phyloP scores from a whole-genome alignment of 768 basidiomycete genomes.

The Leccinum incarnatum region DNA sequence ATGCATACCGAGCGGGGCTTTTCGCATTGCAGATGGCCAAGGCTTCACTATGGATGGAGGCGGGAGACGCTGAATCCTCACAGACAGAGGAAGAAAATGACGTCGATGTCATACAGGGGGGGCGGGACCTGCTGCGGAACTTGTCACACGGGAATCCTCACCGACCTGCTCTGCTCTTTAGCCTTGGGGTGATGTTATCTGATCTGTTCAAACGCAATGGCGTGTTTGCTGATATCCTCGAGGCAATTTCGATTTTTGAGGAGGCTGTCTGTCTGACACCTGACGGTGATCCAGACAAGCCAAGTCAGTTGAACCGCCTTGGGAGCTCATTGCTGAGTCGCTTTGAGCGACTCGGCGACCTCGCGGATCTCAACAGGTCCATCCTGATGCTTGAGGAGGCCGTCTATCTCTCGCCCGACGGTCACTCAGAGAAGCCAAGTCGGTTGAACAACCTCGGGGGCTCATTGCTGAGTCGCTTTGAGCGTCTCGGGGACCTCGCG shows the following conservation, averaged over 20 bases:
- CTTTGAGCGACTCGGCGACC: background rate
- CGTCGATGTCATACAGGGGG: background rate
- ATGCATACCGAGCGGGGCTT: background rate
- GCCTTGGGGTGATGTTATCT: no score
- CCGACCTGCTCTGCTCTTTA: background rate
- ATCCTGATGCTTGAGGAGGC: background rate
- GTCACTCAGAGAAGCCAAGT: background rate
- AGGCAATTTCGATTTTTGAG: no score
- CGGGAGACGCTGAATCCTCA: background rate
- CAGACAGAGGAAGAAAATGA: background rate
- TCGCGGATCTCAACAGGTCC: background rate
- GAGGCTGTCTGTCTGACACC: no score
- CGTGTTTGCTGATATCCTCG: no score
- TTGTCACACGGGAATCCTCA: background rate
- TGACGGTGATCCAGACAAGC: background rate
- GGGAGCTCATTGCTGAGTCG: background rate
- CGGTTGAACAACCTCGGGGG: background rate
- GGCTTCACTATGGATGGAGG: background rate
- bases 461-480: no score
- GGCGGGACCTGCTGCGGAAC: background rate
- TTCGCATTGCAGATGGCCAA: background rate
- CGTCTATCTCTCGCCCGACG: background rate
- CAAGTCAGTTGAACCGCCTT: background rate
- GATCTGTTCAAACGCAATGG: no score
- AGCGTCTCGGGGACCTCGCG: no score